A percentile compares a stretch with the other conserved stretches of the same genome.
These are phyloP conservation scores for Megacollybia marginata DNA, from an alignment of 768 basidiomycete species.

Conservation along the genomic window DNA sequence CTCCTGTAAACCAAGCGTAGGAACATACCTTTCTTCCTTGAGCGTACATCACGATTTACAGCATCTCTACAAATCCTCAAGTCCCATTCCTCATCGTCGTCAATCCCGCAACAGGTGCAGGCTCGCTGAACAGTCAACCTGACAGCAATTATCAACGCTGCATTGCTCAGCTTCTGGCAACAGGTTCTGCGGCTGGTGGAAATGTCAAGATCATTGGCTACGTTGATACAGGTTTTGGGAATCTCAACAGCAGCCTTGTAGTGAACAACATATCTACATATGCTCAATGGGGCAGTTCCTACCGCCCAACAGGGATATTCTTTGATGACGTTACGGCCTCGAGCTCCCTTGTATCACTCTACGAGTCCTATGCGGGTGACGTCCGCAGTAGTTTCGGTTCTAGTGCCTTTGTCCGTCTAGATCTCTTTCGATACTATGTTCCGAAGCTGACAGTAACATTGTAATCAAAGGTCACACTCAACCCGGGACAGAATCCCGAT, in stretches of 20 bases:
- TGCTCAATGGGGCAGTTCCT: not conserved
- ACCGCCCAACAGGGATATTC: not conserved
- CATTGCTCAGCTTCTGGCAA: slow-evolving; percentile 13
- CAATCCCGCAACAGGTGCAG: slow-evolving; percentile 19
- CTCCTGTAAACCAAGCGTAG: slow-evolving; percentile 8
- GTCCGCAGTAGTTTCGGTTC: no score
- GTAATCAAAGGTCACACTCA: not conserved
- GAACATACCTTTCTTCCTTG: slow-evolving; percentile 12
- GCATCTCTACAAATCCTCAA: not conserved
- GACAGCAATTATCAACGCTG: slow-evolving; percentile 15
- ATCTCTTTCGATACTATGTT: not conserved
- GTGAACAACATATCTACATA: not conserved
- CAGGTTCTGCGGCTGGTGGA: slow-evolving; percentile 1
- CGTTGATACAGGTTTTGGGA: not conserved
- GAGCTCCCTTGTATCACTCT: slow-evolving; percentile 3
- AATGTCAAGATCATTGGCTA: slow-evolving; percentile 7
- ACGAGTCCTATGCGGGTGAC: no score
- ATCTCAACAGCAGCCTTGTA: not conserved
- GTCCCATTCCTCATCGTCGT: slow-evolving; percentile 17
- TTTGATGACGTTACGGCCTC: not conserved
- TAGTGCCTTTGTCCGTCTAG: no score
- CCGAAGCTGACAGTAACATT: no score
- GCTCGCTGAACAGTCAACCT: no score
- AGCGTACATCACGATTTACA: not conserved
- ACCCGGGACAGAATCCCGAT: no score